Base-by-base conservation (phyloP, 2,329 filamentous ascomycete species). In the Aspergillus fructus region DNA sequence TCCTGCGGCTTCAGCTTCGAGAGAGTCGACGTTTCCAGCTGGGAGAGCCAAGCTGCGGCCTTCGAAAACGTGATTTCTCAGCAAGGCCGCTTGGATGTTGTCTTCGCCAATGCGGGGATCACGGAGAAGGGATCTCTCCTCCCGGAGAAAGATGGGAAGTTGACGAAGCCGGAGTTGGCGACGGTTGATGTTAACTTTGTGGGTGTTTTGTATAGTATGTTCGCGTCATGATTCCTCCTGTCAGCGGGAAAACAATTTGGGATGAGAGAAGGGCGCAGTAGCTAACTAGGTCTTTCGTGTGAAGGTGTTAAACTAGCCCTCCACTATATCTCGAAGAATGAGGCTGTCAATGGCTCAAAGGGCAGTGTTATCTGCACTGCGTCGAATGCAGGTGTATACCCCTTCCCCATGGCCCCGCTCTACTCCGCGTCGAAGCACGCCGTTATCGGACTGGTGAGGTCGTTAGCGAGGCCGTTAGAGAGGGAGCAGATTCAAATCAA, bases 341-440 rank as follows among this genome's bases (percentile, higher is more conserved):
- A 55, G 3, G 62, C 68, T 1, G 58, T 69, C 56, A 64, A 59
- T 13, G 49, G 42, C 66, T 62, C 74, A n/a, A 71, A 74, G 24
- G 80, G 80, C 0, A 73, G 72, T 6, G 81, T 84, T 42, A 74
- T 83, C 50, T 83, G 80, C 70, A 83, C 81, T 0, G 77, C 81
- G 0, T 83, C 80, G 4, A 83, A 82, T 64, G 80, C 79, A 2
- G 81, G 81, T 0, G 50, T 83, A 1, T 83, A 84, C 59, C 73
- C 80, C 0, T 82, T 84, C 54, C 76, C 80, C 0, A 74, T 78
- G 2, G 78, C 79, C 2, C 81, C 81, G 0, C 62, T 83, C 5
- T 83, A 84, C 60, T 75, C 78, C 3, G 74, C 77, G 3, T 74
- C 77, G 12, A 83, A 84, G 60, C 69, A 74, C 46, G 81, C 72